Base-by-base conservation (phyloP, 2,329 filamentous ascomycete genomes). In the Magnaporthiopsis rhizophila region DNA sequence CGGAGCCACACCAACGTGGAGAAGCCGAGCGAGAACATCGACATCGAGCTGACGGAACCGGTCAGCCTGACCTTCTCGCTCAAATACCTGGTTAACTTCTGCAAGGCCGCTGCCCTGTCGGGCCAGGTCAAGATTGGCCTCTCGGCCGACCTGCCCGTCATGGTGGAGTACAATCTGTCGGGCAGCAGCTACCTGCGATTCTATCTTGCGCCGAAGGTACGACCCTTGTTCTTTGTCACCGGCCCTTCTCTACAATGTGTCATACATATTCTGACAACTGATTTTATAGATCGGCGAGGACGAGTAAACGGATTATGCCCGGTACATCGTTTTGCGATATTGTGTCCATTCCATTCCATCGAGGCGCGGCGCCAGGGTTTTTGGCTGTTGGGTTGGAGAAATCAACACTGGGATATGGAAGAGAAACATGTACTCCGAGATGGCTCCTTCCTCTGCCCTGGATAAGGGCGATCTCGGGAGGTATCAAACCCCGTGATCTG, bases 11-110 rank as follows among this genome's bases (percentile, higher is more conserved):
- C 86, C 73, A 91, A 92, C 74, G 85, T 97, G 69, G 94, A 98
- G 57, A 96, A 98, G 82, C 89, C 91, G 61, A 86, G 90, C 12
- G 82, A 89, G 74, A 91, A 93, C 74, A 90, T 98, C 71, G 86
- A 91, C 69, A 97, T 99, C 76, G 87, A 92, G 74, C 87, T 99
- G 67, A 89, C 87, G 56, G 96, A 99, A 81, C 92, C 95, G 62
- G 95, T 99, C 66, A 85, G 91, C 50, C 86, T 99, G 68, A 98
- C 94, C 62, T 99, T 99, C 82, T 98, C 95, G 45, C 89, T 99
- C 73, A 99, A 99, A 82, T 99, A 99, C 81, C 89, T 99, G 3
- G 91, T 96, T 84, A 98, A 98, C 86, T 99, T 99, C 83, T 98
- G 95, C 90, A 99, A 99, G 83, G 96, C 96, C 45, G 90, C 92